Base-by-base conservation (phyloP, 768 basidiomycete species). In the Mycena polygramma region DNA sequence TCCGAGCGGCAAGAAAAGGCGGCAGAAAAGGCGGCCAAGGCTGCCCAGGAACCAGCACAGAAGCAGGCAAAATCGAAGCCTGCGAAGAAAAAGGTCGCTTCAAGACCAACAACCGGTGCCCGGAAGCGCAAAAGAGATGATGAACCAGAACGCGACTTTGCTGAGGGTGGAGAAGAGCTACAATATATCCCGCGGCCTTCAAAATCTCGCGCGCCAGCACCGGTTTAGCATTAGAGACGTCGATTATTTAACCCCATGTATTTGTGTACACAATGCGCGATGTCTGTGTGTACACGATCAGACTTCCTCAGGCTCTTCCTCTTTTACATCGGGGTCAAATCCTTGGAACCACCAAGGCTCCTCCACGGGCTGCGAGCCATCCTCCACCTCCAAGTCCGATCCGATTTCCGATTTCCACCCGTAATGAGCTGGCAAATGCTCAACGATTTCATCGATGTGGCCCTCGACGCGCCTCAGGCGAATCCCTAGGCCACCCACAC, bases 341-440 rank as follows among this genome's bases (percentile, higher is more conserved):
- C n/a, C n/a, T n/a, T n/a, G n/a, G n/a, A n/a, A n/a, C 30, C 30
- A 30, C 30, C 30, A 30, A 30, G 30, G 26, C 19, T 60, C 45
- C 4, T 30, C 61, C 61, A 63, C 24, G 0, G 61, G 61, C 51
- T 63, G 61, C 17, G 61, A 52, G 15, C 54, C 54, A 55, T 55
- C 54, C 26, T 55, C 54, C 30, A 55, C 35, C 20, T 55, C 54
- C 3, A n/a, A 39, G 8, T 55, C 36, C 9, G 36, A 55, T 9
- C 54, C 54, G 11, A 37, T 17, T 37, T 55, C 54, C 7, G 54
- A 55, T 9, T 15, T 55, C 54, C 54, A 55, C 13, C 54, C 36
- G 20, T 39, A 10, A 55, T 39, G 36, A 37, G 3, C 54, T 8
- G 54, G 54, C 7, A 55, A 35, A 55, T 55, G 54, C 35, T 9